Base-by-base conservation (phyloP, 805 yeast species). In the Starmera dryadoides region DNA sequence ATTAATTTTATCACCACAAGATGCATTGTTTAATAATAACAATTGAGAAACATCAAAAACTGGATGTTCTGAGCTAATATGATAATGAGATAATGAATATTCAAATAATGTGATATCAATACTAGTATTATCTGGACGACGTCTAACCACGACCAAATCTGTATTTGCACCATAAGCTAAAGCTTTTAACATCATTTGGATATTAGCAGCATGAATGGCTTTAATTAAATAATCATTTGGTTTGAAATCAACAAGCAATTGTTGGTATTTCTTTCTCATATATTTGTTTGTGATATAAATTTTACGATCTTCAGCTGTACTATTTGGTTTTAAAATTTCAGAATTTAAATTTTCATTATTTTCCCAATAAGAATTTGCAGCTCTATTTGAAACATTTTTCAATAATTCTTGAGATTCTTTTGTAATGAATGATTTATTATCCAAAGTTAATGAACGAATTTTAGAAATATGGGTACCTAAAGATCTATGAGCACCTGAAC, bases 401-500 rank as follows among this genome's bases (percentile, higher is more conserved):
- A 89, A 63, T 15, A 87, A 63, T 11, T 73, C 68, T 14, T 73
- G 62, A 4, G 75, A 54, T 48, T 88, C 96, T 12, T 66, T 66
- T 3, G 77, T 73, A 49, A 80, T 71, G 17, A 64, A 73, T 1
- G 71, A 59, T 6, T 58, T 60, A 22, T 74, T 73, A 55, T 89
- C 97, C 34, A 86, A 63, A n/a, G 76, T 80, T 39, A 89, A 64
- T 1, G 95, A 86, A 45, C 86, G 69, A 4, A 89, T 76, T 54
- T 83, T 86, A 6, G 93, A 75, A 4, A 87, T 70, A 46, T 83
- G 88, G 0, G 95, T 71, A 0, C 97, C 96, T 55, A 91, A 59
- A 17, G 86, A 79, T 40, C 96, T 68, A 58, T 89, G 97, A n/a
- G 81, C 79, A 0, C 95, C 88, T 0, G 96, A 79, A 52, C 98